These are phyloP conservation scores for Thinopyrum obtusiflorum DNA, from an alignment of 202 grass and related monocot genomes.

Conservation along the genomic window DNA sequence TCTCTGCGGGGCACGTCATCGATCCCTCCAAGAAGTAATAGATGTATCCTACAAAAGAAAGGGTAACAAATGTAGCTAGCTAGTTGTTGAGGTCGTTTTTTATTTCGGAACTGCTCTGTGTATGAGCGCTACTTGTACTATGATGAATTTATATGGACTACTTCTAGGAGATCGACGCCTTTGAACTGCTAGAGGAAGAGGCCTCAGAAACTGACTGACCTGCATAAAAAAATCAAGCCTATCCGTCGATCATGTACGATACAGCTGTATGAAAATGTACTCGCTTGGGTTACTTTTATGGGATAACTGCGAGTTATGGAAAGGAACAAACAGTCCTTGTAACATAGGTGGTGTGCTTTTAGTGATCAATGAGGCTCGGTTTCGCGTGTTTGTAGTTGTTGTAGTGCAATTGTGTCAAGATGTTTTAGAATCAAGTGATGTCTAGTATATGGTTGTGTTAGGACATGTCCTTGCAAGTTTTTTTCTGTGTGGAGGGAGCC, in stretches of 20 bases:
- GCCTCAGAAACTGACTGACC: slow-evolving; percentile 38
- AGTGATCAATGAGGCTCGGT: not conserved
- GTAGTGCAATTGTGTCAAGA: not conserved
- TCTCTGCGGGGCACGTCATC: too few relatives aligned
- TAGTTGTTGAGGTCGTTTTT: too few relatives aligned
- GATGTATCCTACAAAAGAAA: too few relatives aligned
- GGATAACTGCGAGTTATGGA: not conserved
- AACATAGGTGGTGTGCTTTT: not conserved
- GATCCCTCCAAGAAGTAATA: too few relatives aligned
- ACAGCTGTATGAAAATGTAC: not conserved
- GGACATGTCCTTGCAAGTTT: not conserved
- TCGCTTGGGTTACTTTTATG: not conserved
- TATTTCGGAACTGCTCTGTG: too few relatives aligned
- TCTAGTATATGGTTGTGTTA: not conserved
- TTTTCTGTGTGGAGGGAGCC: too few relatives aligned
- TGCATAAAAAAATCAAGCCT: slow-evolving; percentile 26
- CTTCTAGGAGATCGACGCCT: slow-evolving; percentile 53
- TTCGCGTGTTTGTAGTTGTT: not conserved
- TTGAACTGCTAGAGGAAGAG: slow-evolving; percentile 46
- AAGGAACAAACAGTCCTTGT: not conserved
- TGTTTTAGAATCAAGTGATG: not conserved
- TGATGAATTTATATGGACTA: not conserved
- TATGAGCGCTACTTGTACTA: too few relatives aligned
- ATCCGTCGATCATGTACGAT: not conserved
- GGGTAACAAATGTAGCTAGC: too few relatives aligned